Conservation (phyloP, 1,284 basidiomycete genomes). For the Earliella scabrosa region DNA sequence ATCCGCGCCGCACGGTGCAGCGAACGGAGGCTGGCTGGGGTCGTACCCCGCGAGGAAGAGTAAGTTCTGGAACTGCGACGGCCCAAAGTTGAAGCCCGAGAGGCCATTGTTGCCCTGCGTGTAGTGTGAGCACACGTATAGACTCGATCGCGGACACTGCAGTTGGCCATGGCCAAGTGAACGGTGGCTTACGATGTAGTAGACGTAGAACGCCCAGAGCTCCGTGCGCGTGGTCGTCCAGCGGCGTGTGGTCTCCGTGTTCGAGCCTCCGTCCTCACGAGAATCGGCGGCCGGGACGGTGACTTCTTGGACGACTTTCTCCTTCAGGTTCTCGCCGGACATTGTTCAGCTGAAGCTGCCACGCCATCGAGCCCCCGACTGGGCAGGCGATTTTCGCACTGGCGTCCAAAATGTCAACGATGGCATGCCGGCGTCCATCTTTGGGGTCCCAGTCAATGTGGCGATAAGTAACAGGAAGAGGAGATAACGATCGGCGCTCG, state of each 20-base stretch:
- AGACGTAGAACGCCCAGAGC: constrained; percentile 75
- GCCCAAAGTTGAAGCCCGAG: constrained; percentile 77
- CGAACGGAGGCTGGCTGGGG: constrained; percentile 58
- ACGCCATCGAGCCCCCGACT: not conserved
- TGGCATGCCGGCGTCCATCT: not conserved
- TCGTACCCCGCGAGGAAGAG: constrained; percentile 75
- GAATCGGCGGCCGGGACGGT: constrained; percentile 6
- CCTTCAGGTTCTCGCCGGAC: constrained; percentile 10
- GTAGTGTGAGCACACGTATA: not conserved
- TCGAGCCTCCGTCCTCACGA: not conserved
- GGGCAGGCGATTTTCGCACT: not conserved
- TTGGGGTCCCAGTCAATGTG: not conserved
- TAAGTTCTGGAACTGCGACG: constrained; percentile 78
- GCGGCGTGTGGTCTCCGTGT: not conserved
- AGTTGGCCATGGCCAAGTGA: not conserved
- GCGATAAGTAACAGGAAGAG: no score
- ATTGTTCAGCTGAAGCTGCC: constrained; percentile 14
- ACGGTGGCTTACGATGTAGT: constrained; percentile 52
- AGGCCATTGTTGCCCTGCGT: constrained; percentile 69
- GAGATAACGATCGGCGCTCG: no score
- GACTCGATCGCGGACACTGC: not conserved
- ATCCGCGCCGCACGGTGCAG: constrained; percentile 49
- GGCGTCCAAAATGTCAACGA: not conserved
- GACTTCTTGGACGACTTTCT: constrained; percentile 13
- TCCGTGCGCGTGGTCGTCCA: constrained; percentile 57